Evolutionary conservation across 2,329 filamentous ascomycete species (phyloP), one percentile per base, ranked within the genome.

Genomic region (Aspergillus persii): DNA sequence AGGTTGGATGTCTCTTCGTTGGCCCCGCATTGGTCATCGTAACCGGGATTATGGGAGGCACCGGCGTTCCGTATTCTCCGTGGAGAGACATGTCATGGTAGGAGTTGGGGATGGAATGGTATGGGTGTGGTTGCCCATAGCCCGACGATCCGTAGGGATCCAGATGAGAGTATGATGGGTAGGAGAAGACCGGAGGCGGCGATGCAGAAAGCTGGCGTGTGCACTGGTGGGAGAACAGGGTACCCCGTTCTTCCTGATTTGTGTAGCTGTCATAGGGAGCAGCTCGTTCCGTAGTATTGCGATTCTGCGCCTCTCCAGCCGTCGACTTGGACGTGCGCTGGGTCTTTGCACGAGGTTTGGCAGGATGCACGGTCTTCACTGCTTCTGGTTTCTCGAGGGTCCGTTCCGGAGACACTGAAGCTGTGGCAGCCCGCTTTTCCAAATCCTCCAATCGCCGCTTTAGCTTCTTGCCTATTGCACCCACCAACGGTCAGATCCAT

Each of bases 371-470:
- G 23, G 63, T 30, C 58, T 73, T 73, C 29, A 69, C 60, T 23
- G 65, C 65, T 54, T 81, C 79, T 26, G 84, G 78, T 71, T 86
- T 81, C 53, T 79, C 81, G 59, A 83, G 83, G 62, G 79, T 77
- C 69, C 84, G 82, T 71, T 87, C 84, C 55, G 85, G 85, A 44
- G 84, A 87, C 60, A 81, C 81, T 55, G 86, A 87, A 60, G 83
- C 83, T 44, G 84, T 86, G 6, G 82, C 84, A 51, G 85, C 84
- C 68, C 84, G 79, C 66, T 84, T 80, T 72, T 88, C 85, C 53
- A 88, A 77, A 68, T 88, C 85, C 76, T 88, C 86, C 68, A 88
- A 77, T 66, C 85, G 82, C 75, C 86, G 84, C 83, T 88, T 88
- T 69, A 88, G 79, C 79, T 88, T 88, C 79, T 88, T 87, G 74